These are phyloP conservation scores for Novymonas esmeraldas DNA, from an alignment of 208 protist genomes.

Conservation along the genomic window DNA sequence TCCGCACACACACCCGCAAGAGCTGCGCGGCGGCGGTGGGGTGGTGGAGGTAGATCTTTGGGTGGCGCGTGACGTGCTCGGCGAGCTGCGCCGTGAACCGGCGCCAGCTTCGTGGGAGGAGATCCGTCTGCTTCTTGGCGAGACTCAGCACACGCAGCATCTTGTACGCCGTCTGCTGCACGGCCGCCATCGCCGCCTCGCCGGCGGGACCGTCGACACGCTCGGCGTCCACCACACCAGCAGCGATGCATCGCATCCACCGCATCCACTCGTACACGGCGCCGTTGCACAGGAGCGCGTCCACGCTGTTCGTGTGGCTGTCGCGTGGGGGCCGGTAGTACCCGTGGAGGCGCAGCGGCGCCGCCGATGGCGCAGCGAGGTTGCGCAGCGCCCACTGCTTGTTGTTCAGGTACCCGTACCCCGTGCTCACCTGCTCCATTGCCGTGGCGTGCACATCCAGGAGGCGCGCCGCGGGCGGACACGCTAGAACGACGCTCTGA, in stretches of 20 bases:
- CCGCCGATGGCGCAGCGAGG: constrained; percentile 7
- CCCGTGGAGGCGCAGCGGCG: constrained; percentile 37
- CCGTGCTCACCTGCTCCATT: constrained; percentile 33
- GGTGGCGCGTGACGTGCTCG: constrained; percentile 33
- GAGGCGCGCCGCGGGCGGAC: constrained; percentile 22
- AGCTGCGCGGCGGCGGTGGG: constrained; percentile 20
- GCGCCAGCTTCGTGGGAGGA: constrained; percentile 38
- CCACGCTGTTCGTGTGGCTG: constrained; percentile 28
- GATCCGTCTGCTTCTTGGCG: constrained; percentile 33
- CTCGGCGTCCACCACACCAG: constrained; percentile 2
- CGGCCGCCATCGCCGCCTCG: constrained; percentile 7
- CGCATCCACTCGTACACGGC: constrained; percentile 53
- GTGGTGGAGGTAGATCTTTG: constrained; percentile 37
- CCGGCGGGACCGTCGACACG: background rate
- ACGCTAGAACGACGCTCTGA: constrained; percentile 19
- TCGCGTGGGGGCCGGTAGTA: constrained; percentile 34
- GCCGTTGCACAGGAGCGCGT: constrained; percentile 56
- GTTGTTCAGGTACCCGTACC: constrained; percentile 41
- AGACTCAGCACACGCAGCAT: constrained; percentile 39
- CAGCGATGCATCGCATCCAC: constrained; percentile 48
- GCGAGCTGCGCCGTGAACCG: constrained; percentile 40
- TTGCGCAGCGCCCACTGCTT: constrained; percentile 50
- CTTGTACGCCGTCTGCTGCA: constrained; percentile 18
- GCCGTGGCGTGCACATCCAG: constrained; percentile 38
- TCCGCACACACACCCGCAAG: constrained; percentile 27